Percentiles rank a stretch among this genome's conserved stretches.
Conservation (phyloP, 2,329 filamentous ascomycete genomes). For the Calycina herbarum region DNA sequence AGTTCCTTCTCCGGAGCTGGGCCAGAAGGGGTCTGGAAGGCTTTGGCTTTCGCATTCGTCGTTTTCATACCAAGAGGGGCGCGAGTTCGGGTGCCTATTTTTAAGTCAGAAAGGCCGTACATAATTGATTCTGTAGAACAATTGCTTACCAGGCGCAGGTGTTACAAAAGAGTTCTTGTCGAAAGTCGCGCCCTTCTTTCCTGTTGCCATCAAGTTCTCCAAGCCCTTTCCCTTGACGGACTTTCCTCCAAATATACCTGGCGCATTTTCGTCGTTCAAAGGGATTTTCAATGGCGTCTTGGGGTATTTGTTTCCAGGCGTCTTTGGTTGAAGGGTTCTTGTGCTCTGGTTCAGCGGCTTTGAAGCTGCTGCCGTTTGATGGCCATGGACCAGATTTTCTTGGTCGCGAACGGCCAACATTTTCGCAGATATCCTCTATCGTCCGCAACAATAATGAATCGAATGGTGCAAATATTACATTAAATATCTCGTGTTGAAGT, state of each 20-base stretch:
- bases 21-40: constrained; percentile 64
- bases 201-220: constrained; percentile 54
- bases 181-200: constrained; percentile 51
- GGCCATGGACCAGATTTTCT: constrained; percentile 79
- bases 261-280: constrained; percentile 84
- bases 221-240: constrained; percentile 56
- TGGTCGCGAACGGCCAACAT: constrained; percentile 84
- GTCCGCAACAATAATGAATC: constrained; percentile 14
- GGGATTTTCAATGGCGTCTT: constrained; percentile 81
- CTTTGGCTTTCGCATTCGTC: constrained; percentile 83
- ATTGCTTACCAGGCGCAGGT: constrained; percentile 65
- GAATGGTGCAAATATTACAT: constrained; percentile 14
- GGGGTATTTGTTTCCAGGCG: constrained; percentile 70
- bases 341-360: constrained; percentile 70
- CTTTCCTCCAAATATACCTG: constrained; percentile 58
- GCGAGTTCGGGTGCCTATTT: constrained; percentile 56
- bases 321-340: constrained; percentile 69
- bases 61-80: constrained; percentile 92
- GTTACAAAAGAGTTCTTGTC: constrained; percentile 72
- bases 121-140: background rate
- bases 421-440: constrained; percentile 32
- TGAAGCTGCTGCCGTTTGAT: constrained; percentile 67
- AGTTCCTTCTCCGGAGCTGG: constrained; percentile 59
- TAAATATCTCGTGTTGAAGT: constrained; percentile 7
- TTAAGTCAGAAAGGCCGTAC: constrained; percentile 12